phyloP scores from a whole-genome alignment of 345 rosid genomes.

The Rhodomyrtus tomentosa region DNA sequence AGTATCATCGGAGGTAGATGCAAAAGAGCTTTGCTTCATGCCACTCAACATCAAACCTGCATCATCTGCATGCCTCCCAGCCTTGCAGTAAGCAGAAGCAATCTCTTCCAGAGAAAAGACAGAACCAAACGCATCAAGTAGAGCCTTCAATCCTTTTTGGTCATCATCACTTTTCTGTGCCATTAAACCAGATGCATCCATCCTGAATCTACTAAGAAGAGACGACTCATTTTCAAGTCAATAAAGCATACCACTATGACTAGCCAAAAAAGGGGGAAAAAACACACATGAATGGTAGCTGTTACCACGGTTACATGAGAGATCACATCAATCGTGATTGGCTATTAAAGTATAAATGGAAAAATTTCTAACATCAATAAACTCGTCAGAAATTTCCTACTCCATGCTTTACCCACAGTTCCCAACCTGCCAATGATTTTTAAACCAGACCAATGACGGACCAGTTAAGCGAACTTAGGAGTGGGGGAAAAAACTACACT shows the following conservation, averaged over 20 bases:
- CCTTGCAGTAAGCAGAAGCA: constrained; percentile 33
- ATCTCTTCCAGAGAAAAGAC: constrained; percentile 30
- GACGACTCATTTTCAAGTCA: neutral
- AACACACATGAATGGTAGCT: neutral
- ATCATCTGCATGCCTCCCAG: constrained; percentile 14
- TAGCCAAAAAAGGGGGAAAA: neutral
- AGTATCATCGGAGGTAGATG: constrained; percentile 1
- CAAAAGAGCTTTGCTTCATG: constrained; percentile 6
- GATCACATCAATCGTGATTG: neutral
- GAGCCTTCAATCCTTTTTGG: constrained; percentile 23
- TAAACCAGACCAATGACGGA: neutral
- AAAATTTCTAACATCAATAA: neutral
- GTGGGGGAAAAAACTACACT: neutral
- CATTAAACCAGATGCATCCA: constrained; percentile 22
- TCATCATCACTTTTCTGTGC: constrained; percentile 11
- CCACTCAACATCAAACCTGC: constrained; percentile 30
- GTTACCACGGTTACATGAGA: neutral
- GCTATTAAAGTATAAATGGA: neutral
- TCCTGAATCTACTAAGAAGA: constrained; percentile 2
- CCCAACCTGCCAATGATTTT: neutral
- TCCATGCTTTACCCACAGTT: neutral
- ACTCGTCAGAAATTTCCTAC: neutral
- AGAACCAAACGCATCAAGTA: constrained; percentile 35
- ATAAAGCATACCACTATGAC: neutral
- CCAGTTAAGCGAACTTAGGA: neutral